Conservation (phyloP, 2,329 filamentous ascomycete species). For the Magnaporthiopsis poae region DNA sequence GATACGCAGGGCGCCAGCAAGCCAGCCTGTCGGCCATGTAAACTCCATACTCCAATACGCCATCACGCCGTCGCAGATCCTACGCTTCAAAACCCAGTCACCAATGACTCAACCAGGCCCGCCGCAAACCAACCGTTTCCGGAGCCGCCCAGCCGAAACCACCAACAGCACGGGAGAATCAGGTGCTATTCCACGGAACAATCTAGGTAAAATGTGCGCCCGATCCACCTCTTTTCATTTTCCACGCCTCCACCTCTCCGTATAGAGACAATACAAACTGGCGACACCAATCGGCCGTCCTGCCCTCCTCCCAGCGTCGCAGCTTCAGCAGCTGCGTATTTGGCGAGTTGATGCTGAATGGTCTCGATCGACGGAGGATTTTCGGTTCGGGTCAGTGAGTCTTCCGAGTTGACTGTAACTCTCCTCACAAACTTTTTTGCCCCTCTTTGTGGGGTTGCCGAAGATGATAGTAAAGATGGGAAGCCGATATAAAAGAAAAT, state of each 20-base stretch:
- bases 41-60: conserved; percentile 5
- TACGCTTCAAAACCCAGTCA: conserved; percentile 9
- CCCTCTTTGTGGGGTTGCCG: background rate
- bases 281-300: background rate
- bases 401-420: background rate
- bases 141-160: conserved; percentile 18
- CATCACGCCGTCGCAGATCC: conserved; percentile 9
- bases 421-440: background rate
- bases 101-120: background rate
- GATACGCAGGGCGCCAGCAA: background rate
- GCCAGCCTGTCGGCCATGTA: background rate
- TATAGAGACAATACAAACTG: background rate
- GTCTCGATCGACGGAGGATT: background rate
- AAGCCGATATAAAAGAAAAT: background rate
- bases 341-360: background rate
- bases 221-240: background rate
- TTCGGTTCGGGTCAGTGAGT: background rate
- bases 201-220: conserved; percentile 24
- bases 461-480: background rate
- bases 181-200: conserved; percentile 33
- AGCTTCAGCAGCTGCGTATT: background rate
- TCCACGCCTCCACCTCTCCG: background rate
- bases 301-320: background rate
- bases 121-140: background rate
- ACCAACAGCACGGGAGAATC: conserved; percentile 24